A percentile compares a stretch with the other conserved stretches of the same genome.
Conservation (phyloP, 371 early-diverging fungal species). For the Zychaea mexicana region DNA sequence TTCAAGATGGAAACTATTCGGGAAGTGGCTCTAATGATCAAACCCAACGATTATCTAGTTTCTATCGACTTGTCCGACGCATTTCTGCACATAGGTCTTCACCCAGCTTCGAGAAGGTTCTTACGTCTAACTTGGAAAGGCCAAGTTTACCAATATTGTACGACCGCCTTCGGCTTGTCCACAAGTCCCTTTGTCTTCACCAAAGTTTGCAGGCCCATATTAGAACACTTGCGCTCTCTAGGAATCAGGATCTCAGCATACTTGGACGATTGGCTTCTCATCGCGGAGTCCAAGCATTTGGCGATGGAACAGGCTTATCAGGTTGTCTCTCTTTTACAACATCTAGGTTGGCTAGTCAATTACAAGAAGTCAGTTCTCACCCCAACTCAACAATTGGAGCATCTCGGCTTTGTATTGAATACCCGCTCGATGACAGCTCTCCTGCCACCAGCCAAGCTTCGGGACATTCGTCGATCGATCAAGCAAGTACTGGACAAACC, state of each 20-base stretch:
- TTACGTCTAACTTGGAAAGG: constrained; percentile 25
- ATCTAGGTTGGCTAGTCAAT: constrained; percentile 25
- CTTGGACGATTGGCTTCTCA: constrained; percentile 29
- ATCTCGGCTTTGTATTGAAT: constrained; percentile 21
- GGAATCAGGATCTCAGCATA: constrained; percentile 27
- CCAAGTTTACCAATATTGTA: constrained; percentile 24
- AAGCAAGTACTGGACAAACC: neutral
- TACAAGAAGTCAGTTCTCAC: constrained; percentile 15
- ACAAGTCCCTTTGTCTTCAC: constrained; percentile 37
- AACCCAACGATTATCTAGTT: constrained; percentile 20
- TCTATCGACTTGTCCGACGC: constrained; percentile 21
- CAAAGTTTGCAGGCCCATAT: constrained; percentile 26
- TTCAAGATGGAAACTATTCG: constrained; percentile 33
- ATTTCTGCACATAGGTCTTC: constrained; percentile 18
- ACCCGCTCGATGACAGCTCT: constrained; percentile 11
- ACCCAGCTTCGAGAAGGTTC: constrained; percentile 17
- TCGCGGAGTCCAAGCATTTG: constrained; percentile 8
- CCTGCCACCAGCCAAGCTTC: constrained; percentile 9
- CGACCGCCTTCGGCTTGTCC: constrained; percentile 35
- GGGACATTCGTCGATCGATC: constrained; percentile 9
- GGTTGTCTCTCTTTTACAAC: constrained; percentile 5
- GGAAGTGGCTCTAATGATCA: constrained; percentile 16
- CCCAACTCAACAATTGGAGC: constrained; percentile 17
- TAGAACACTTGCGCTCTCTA: constrained; percentile 21
- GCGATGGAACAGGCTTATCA: neutral